Base-by-base conservation (phyloP, 1,284 basidiomycete species). In the Lignosus rhinocerotis region DNA sequence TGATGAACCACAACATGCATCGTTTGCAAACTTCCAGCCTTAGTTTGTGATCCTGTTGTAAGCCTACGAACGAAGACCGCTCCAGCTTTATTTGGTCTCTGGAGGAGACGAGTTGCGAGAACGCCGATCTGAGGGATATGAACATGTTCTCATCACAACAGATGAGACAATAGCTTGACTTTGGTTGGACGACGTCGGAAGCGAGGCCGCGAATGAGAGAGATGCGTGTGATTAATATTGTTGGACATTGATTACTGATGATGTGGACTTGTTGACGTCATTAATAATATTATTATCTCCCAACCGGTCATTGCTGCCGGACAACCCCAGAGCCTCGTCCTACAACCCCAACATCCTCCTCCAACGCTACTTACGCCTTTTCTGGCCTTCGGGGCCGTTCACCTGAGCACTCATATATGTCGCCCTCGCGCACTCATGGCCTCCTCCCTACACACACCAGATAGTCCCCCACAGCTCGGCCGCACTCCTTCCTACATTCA, bases 401-500 rank as follows among this genome's bases (percentile, higher is more conserved):
- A 25, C 43, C 43, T 9, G 21, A 45, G 19, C 43, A n/a, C n/a
- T 8, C 43, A 48, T 48, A 61, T 63, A 53, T 55, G 55, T 12
- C 7, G 38, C 16, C 36, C 30, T 21, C 8, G 9, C 34, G 17
- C 31, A 21, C 16, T 14, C 38, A 64, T 64, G 62, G 62, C 62
- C 51, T 64, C 62, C 36, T 64, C 62, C 14, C 49, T 64, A 21
- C 59, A 51, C 58, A 59, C 60, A 12, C 62, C 62, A 33, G 62
- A 64, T 34, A 61, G 59, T 45, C 62, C 62, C 19, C 60, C 62
- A 21, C 48, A 47, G 43, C 62, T 64, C 43, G 62, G 60, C 33
- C 69, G 73, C 41, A 56, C 62, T 33, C 68, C 72, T 3, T 74
- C 74, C 2, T 75, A 70, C 67, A 73, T 73, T 59, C 66, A 73